Evolutionary conservation across 805 yeast species (phyloP).

Genomic region (Kuraishia capsulata): DNA sequence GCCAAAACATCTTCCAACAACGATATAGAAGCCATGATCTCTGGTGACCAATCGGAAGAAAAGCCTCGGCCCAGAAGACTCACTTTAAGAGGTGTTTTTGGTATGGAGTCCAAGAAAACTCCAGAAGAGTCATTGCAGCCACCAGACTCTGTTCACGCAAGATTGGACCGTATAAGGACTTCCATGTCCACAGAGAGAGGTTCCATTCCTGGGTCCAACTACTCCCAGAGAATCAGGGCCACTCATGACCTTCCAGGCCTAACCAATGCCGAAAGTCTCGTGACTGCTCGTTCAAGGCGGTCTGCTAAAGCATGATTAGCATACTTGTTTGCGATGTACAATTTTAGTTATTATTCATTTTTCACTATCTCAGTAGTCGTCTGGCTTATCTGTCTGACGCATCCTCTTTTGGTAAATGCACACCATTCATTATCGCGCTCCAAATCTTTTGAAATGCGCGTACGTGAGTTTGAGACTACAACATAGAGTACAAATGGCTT

Average conservation of each 20-base stretch:
- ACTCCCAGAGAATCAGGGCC: slow-evolving; percentile 31
- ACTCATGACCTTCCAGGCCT: slow-evolving; percentile 41
- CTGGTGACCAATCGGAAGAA: background rate
- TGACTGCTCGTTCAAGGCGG: slow-evolving; percentile 8
- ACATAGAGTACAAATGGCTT: no score
- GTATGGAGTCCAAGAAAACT: background rate
- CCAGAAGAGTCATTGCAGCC: no score
- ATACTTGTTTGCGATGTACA: no score
- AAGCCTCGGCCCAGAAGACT: background rate
- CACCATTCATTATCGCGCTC: no score
- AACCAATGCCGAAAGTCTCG: slow-evolving; percentile 37
- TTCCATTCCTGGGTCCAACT: slow-evolving; percentile 11
- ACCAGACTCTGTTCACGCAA: background rate
- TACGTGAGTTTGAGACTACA: no score
- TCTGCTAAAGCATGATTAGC: no score
- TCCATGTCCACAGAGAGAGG: slow-evolving; percentile 6
- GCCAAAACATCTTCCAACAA: background rate
- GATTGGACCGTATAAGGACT: slow-evolving; percentile 4
- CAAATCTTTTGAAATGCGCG: no score
- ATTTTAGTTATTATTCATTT: no score
- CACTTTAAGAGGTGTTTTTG: slow-evolving; percentile 7
- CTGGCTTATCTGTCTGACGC: no score
- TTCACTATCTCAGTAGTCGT: no score
- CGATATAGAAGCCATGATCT: background rate
- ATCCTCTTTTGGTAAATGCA: no score